Base-by-base conservation (phyloP, 139 green algal genomes). In the Chlamydomonas schloesseri region DNA sequence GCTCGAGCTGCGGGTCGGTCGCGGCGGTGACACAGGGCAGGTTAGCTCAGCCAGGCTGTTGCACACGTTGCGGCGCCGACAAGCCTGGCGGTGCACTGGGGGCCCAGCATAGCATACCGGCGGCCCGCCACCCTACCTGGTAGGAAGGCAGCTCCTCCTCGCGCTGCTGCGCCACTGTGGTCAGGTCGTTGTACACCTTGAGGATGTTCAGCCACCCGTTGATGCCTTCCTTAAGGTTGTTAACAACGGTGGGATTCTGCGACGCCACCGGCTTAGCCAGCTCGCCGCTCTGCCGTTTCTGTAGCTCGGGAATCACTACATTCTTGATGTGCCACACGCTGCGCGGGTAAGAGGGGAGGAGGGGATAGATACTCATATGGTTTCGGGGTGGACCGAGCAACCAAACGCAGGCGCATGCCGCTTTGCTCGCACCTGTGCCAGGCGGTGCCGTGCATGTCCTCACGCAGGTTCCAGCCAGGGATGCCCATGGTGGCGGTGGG, bases 381-480 rank as follows among this genome's bases (percentile, higher is more conserved):
- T n/a, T n/a, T n/a, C n/a, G n/a, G n/a, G n/a, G n/a, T n/a, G n/a
- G n/a, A n/a, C 42, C 42, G 42, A 50, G 6, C 42, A 50, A 8
- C 42, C 42, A n/a, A n/a, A n/a, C 42, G 42, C 42, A 50, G 42
- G n/a, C n/a, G n/a, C 42, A 5, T 50, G 42, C 42, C 42, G 42
- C 42, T n/a, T n/a, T n/a, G 42, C 42, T 50, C 42, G 42, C 67
- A 72, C 67, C 67, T 73, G 69, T 73, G 69, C 69, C 69, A 73
- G 17, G 69, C 69, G 24, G 69, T 73, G 34, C 69, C 69, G 34
- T 73, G 17, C 69, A 73, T 73, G 31, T 73, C 50, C 34, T 73
- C 33, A 4, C 37, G 36, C 31, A 73, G 36, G 69, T 73, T 26
- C 69, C 69, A 73, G 8, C 31, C 69, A 14, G 69, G 69, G 8